A percentile compares a stretch with the other conserved stretches of the same genome.
phyloP scores from a whole-genome alignment of 805 yeast species.

The Yamadazyma akitaensis region DNA sequence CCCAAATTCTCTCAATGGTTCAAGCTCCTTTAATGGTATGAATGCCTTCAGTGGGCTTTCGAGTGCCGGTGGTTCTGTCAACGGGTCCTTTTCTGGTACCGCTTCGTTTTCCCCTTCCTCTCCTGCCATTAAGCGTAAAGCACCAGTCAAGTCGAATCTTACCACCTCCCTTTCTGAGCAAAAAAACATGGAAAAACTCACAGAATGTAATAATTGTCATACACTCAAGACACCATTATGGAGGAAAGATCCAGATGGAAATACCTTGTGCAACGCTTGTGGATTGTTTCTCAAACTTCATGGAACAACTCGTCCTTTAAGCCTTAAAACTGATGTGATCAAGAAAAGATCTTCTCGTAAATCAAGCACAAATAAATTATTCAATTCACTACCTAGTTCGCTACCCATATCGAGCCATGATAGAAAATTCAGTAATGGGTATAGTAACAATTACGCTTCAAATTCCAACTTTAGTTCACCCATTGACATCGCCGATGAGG shows the following conservation, averaged over 20 bases:
- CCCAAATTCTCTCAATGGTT: background rate
- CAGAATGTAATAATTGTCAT: constrained; percentile 56
- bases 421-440: background rate
- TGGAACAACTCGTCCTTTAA: constrained; percentile 59
- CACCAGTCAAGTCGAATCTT: constrained; percentile 18
- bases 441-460: background rate
- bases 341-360: constrained; percentile 52
- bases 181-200: constrained; percentile 10
- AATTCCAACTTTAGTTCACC: constrained; percentile 9
- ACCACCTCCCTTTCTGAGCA: constrained; percentile 19
- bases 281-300: constrained; percentile 59
- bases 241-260: constrained; percentile 58
- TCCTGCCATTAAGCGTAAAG: constrained; percentile 1
- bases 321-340: constrained; percentile 55
- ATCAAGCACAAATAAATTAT: constrained; percentile 7
- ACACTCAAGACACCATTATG: constrained; percentile 61
- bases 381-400: constrained; percentile 11
- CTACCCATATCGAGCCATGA: background rate
- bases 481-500: constrained; percentile 6
- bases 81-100: background rate
- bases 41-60: background rate
- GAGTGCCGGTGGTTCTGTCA: background rate
- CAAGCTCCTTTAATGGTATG: background rate
- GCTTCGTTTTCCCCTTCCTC: background rate
- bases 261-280: constrained; percentile 63